These are phyloP conservation scores for Microdochium paspali DNA, from an alignment of 2,329 filamentous ascomycete species.

Conservation along the genomic window DNA sequence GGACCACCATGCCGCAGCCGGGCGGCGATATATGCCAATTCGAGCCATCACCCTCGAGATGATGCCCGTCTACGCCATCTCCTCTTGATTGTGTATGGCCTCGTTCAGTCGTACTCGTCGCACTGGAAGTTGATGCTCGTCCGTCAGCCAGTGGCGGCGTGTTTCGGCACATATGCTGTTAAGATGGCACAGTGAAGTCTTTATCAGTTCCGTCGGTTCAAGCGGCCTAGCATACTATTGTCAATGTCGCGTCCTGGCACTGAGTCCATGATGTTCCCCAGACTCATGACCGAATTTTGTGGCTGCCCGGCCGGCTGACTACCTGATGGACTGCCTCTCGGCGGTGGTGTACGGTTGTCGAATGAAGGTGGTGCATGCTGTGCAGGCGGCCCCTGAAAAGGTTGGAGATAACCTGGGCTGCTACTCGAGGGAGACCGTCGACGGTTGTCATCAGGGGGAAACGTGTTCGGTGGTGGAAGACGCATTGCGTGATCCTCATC, in stretches of 20 bases:
- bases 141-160: conserved; percentile 1
- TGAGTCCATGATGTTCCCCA: conserved; percentile 38
- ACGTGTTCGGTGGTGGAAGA: conserved; percentile 32
- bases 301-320: conserved; percentile 17
- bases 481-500: conserved; percentile 27
- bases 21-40: not conserved
- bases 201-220: conserved; percentile 30
- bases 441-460: conserved; percentile 37
- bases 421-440: conserved; percentile 42
- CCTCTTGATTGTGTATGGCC: no score
- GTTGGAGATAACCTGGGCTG: conserved; percentile 34
- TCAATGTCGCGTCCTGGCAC: conserved; percentile 39
- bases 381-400: conserved; percentile 23
- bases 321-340: conserved; percentile 28
- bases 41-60: not conserved
- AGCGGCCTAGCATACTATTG: conserved; percentile 41
- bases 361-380: conserved; percentile 15
- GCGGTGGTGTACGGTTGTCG: conserved; percentile 26
- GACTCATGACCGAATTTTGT: conserved; percentile 41
- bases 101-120: no score
- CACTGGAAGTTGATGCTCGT: conserved; percentile 1
- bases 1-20: no score
- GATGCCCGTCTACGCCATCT: not conserved
- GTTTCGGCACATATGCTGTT: not conserved
- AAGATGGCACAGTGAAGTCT: no score